Conservation (phyloP, 1,284 basidiomycete species). For the Ustilago esculenta region DNA sequence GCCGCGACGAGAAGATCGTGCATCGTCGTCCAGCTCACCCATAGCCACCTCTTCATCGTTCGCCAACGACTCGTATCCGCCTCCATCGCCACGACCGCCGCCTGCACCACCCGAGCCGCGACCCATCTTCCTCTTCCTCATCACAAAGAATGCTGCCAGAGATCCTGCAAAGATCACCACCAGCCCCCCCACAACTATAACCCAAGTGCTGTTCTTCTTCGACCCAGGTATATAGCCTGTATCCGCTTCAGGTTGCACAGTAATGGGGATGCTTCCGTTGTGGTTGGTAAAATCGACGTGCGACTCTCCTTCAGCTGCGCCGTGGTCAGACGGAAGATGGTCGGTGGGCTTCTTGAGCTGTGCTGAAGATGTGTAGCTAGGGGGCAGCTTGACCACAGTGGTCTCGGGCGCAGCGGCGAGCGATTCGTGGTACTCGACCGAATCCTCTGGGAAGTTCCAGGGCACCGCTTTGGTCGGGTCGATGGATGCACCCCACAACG, state of each 20-base stretch:
- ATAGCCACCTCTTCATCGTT: constrained; percentile 73
- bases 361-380: constrained; percentile 66
- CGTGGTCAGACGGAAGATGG: constrained; percentile 86
- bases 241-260: constrained; percentile 71
- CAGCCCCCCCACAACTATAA: constrained; percentile 78
- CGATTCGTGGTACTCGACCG: constrained; percentile 67
- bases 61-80: constrained; percentile 77
- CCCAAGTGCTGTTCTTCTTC: constrained; percentile 81
- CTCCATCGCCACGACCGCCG: constrained; percentile 15
- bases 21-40: constrained; percentile 58
- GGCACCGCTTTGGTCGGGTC: constrained; percentile 75
- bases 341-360: constrained; percentile 79
- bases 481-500: constrained; percentile 89
- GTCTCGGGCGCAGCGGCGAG: constrained; percentile 70
- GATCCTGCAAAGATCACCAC: constrained; percentile 78
- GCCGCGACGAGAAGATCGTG: constrained; percentile 20
- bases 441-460: constrained; percentile 63
- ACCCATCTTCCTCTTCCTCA: constrained; percentile 73
- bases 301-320: constrained; percentile 66
- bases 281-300: constrained; percentile 65
- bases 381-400: constrained; percentile 61
- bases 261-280: constrained; percentile 52
- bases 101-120: constrained; percentile 53
- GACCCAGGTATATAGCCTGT: constrained; percentile 87
- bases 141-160: constrained; percentile 71